phyloP scores from a whole-genome alignment of 1,284 basidiomycete species.

The Cryptococcus sp. region DNA sequence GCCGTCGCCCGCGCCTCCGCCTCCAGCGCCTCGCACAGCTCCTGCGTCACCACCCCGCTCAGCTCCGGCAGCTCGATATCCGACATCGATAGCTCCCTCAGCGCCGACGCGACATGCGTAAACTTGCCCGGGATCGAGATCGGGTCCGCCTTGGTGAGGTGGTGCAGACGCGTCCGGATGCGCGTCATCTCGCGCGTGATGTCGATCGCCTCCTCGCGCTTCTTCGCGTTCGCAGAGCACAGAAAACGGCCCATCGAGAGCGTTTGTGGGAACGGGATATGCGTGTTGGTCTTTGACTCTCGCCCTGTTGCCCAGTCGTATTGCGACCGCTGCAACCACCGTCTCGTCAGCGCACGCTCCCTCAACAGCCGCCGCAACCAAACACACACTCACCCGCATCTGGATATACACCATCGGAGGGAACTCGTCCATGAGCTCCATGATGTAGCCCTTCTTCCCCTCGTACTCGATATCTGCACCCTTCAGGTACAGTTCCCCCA shows the following conservation, averaged over 20 bases:
- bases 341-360: neutral
- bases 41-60: conserved; percentile 11
- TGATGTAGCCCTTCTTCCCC: conserved; percentile 79
- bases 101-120: conserved; percentile 23
- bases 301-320: conserved; percentile 68
- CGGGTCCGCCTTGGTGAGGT: conserved; percentile 63
- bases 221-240: conserved; percentile 65
- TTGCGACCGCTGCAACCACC: conserved; percentile 72
- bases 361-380: neutral
- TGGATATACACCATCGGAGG: conserved; percentile 93
- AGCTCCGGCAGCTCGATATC: conserved; percentile 46
- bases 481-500: conserved; percentile 82
- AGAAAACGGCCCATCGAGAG: conserved; percentile 91
- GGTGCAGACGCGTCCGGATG: conserved; percentile 63
- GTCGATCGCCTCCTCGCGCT: conserved; percentile 65
- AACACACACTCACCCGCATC: conserved; percentile 64
- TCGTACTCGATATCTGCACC: conserved; percentile 80
- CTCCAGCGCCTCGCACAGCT: conserved; percentile 42
- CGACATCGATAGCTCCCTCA: conserved; percentile 59
- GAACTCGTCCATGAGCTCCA: conserved; percentile 78
- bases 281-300: conserved; percentile 93
- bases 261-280: conserved; percentile 82
- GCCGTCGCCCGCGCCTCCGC: conserved; percentile 58
- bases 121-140: conserved; percentile 35
- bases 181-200: conserved; percentile 65